Base-by-base conservation (phyloP, 345 rosid species). In the Moricandia arvensis region DNA sequence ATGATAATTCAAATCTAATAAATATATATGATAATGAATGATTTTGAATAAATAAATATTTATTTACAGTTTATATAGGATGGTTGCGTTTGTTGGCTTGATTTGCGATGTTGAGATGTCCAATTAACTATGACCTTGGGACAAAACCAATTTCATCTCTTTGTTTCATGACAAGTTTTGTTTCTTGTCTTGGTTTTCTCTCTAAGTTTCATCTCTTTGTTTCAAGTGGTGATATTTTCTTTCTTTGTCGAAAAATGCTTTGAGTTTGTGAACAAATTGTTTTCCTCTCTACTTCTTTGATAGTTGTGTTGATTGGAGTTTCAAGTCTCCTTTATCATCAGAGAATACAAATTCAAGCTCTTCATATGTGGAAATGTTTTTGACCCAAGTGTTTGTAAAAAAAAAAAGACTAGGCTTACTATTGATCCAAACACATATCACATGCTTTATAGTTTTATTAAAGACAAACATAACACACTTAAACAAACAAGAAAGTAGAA, bases 211-310 rank as follows among this genome's bases (percentile, higher is more conserved):
- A n/a, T n/a, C n/a, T n/a, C n/a, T n/a, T n/a, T n/a, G n/a, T n/a
- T n/a, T 29, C 31, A 41, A 41, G n/a, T 13, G n/a, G 47, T 3
- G 47, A 41, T 41, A 41, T 41, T 4, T 11, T 1, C 4, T 41
- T 41, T 12, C 47, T 11, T 41, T 41, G 4, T 41, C 11, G 43
- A 41, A 41, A 41, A 41, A 11, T 41, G 47, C 47, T 41, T 12
- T 41, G 47, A 12, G 47, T 41, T 41, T 41, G 11, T 41, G 11
- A 41, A 69, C 49, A 81, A 73, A 78, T 77, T 87, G 79, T 69
- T 60, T 73, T 49, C 3, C 38, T 73, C 16, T 73, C 41, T 6
- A 2, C 59, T 43, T 58, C 43, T 41, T 21, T 26, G n/a, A 21
- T 59, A 38, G 0, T 41, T 55, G 27, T 43, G 34, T 27, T 34